These are phyloP conservation scores for Gaultheria prostrata DNA, from an alignment of 148 eudicot species.

Conservation along the genomic window DNA sequence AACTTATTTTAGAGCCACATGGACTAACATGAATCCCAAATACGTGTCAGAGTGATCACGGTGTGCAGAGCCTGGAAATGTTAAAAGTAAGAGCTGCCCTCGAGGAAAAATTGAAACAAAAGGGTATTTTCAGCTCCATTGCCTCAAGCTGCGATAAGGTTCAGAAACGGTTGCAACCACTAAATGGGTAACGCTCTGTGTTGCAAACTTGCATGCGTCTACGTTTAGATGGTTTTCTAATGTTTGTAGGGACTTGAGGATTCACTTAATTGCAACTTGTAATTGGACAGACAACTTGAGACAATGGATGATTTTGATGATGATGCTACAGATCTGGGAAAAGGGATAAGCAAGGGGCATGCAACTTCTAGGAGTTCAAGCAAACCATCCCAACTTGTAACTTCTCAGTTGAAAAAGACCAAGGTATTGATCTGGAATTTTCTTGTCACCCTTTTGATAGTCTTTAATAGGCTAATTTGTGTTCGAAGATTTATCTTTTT, in stretches of 20 bases:
- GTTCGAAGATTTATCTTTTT: background rate
- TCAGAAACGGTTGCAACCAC: constrained; percentile 34
- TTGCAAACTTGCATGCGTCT: background rate
- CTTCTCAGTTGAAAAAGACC: constrained; percentile 35
- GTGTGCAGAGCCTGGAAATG: constrained; percentile 75
- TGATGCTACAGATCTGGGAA: constrained; percentile 51
- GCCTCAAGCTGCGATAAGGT: constrained; percentile 33
- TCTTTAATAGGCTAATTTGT: background rate
- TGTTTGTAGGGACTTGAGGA: background rate
- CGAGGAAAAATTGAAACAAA: constrained; percentile 80
- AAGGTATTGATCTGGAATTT: constrained; percentile 34
- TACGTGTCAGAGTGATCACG: constrained; percentile 51
- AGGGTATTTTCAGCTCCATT: constrained; percentile 52
- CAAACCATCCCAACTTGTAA: constrained; percentile 47
- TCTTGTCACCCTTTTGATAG: background rate
- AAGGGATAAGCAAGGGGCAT: constrained; percentile 29
- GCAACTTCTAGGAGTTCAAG: constrained; percentile 27
- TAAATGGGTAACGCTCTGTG: constrained; percentile 52
- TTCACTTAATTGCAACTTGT: constrained; percentile 17
- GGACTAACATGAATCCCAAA: constrained; percentile 6
- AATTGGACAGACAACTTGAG: constrained; percentile 59
- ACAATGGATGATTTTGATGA: constrained; percentile 87
- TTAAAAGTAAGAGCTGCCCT: constrained; percentile 75
- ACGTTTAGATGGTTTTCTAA: background rate
- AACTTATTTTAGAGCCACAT: background rate